Evolutionary conservation across 306 rosid genomes (phyloP).

Genomic region (Pyrus bretschneideri): DNA sequence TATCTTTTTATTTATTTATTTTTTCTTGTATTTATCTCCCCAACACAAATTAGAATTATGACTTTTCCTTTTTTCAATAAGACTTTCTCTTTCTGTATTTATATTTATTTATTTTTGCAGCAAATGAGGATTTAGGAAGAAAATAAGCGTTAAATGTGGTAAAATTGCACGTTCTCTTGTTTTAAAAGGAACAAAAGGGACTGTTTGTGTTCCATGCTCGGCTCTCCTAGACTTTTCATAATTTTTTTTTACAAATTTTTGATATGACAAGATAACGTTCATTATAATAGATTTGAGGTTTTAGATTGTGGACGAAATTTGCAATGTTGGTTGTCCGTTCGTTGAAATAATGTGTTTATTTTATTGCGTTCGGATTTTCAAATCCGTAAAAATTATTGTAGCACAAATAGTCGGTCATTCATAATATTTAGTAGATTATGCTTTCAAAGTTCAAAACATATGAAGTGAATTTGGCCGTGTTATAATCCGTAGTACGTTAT

Average conservation of each 20-base stretch:
- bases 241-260: neutral
- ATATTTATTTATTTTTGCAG: neutral
- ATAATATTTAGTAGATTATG: neutral
- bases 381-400: neutral
- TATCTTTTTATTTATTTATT: neutral
- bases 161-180: neutral
- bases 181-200: neutral
- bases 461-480: neutral
- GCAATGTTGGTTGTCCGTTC: too few species aligned
- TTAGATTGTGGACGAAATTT: too few species aligned
- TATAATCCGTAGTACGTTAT: neutral
- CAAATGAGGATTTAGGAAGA: neutral
- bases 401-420: neutral
- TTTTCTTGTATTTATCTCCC: neutral
- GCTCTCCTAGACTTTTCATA: neutral
- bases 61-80: neutral
- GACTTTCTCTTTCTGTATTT: neutral
- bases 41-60: neutral
- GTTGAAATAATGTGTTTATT: too few species aligned
- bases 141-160: neutral
- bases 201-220: neutral
- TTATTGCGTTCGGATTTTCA: too few species aligned
- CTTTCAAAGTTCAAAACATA: neutral
- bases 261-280: neutral
- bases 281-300: neutral